Evolutionary conservation across 768 basidiomycete species (phyloP).

Genomic region (Cyclocybe aegerita): DNA sequence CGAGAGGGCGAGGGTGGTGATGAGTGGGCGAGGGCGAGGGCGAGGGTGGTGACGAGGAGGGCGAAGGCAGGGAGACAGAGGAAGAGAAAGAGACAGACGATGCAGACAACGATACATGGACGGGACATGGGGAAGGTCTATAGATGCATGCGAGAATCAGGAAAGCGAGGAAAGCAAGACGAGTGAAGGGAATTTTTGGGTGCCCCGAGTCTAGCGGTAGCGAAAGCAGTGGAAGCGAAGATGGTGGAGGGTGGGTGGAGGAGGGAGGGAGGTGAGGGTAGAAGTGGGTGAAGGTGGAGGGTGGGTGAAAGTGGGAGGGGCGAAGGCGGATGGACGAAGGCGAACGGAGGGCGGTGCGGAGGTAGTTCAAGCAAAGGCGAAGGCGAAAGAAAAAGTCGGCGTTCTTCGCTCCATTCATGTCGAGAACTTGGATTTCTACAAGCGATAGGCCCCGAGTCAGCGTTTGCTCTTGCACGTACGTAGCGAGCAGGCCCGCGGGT

Average conservation of each 20-base stretch:
- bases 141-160: constrained; percentile 18
- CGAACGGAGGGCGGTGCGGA: neutral
- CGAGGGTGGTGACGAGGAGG: neutral
- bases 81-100: neutral
- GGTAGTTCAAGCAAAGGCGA: no score
- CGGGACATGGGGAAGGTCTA: constrained; percentile 11
- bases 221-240: neutral
- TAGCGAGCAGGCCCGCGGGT: neutral
- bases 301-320: neutral
- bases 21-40: neutral
- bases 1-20: no score
- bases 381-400: no score
- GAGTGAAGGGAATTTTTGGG: constrained; percentile 7
- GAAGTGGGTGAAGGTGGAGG: no score
- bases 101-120: neutral
- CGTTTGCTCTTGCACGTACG: neutral
- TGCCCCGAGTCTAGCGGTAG: constrained; percentile 15
- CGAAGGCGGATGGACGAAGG: constrained; percentile 1
- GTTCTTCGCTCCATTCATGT: constrained; percentile 20
- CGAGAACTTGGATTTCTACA: constrained; percentile 27
- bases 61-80: constrained; percentile 9
- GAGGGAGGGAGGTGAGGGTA: no score
- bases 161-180: constrained; percentile 19
- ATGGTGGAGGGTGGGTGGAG: neutral
- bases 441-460: neutral